Base-by-base conservation (phyloP, 2,329 filamentous ascomycete species). In the Fusarium sp. region DNA sequence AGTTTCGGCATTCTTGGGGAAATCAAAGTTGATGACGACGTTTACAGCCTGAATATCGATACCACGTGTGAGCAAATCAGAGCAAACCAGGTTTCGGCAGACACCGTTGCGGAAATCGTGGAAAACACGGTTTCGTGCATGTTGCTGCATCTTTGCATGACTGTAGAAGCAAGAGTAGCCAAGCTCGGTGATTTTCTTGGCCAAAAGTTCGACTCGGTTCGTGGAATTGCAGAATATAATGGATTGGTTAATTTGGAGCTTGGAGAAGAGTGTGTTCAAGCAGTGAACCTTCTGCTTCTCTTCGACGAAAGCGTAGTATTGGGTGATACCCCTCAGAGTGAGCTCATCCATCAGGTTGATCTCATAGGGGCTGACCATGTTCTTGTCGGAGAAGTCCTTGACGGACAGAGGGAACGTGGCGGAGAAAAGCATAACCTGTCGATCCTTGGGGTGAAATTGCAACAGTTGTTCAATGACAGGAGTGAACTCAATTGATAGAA, bases 211-310 rank as follows among this genome's bases (percentile, higher is more conserved):
- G 66, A 99, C 96, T 72, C 96, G 93, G 81, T 98, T 98, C 57
- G 96, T 99, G 43, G 96, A 99, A 83, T 99, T 99, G 85, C 96
- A 99, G 85, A 99, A 99, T 80, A 99, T 99, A 84, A 99, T 99
- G 69, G 97, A 99, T 85, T 99, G 96, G 84, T 99, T 99, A 84
- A 99, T 99, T 83, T 99, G 95, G 18, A 99, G 90, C 83, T 98
- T 97, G 75, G 95, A 98, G 86, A 99, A 99, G 70, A 99, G 91
- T 1, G 96, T 99, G 85, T 99, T 99, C 72, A 99, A 85, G 81
- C 96, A 99, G 84, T 99, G 97, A 22, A 99, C 96, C 84, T 99
- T 99, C 80, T 98, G 94, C 84, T 98, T 98, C 84, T 99, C 96
- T 82, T 99, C 96, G 55, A 99, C 97, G 75, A 98, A 99, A 44